These are phyloP conservation scores for Begonia loranthoides DNA, from an alignment of 306 rosid species.

Conservation along the genomic window DNA sequence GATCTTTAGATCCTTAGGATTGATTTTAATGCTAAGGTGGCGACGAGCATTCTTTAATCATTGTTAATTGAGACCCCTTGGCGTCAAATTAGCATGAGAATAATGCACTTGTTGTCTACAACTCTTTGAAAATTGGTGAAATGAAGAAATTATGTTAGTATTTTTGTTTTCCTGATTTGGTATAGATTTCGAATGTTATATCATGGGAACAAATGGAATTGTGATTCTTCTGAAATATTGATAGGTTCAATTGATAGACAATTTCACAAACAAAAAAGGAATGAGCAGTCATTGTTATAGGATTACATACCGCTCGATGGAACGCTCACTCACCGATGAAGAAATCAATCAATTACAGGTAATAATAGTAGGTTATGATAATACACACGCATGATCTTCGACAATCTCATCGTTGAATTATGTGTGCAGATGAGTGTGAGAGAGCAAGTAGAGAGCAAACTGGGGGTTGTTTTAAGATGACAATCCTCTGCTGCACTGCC, in stretches of 20 bases:
- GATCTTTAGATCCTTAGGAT: slow-evolving; percentile 3
- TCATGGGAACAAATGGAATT: no score
- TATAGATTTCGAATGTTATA: no score
- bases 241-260: slow-evolving; percentile 86
- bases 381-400: neutral
- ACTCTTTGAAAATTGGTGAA: no score
- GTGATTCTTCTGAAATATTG: neutral
- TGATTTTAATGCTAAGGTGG: neutral
- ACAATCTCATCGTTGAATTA: neutral
- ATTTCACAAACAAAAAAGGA: slow-evolving; percentile 95
- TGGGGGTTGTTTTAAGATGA: slow-evolving; percentile 36
- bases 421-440: slow-evolving; percentile 23
- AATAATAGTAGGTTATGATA: neutral
- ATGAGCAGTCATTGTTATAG: slow-evolving; percentile 96
- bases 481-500: neutral
- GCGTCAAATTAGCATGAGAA: no score
- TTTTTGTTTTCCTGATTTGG: no score
- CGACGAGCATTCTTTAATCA: neutral
- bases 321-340: slow-evolving; percentile 88
- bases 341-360: slow-evolving; percentile 70
- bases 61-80: neutral
- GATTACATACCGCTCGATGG: slow-evolving; percentile 89
- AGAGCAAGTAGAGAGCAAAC: slow-evolving; percentile 32
- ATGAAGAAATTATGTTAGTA: no score
- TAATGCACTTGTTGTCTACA: no score